phyloP scores from a whole-genome alignment of 1,139 yeast species.

The Nakaseomyces kungkrabaensis region DNA sequence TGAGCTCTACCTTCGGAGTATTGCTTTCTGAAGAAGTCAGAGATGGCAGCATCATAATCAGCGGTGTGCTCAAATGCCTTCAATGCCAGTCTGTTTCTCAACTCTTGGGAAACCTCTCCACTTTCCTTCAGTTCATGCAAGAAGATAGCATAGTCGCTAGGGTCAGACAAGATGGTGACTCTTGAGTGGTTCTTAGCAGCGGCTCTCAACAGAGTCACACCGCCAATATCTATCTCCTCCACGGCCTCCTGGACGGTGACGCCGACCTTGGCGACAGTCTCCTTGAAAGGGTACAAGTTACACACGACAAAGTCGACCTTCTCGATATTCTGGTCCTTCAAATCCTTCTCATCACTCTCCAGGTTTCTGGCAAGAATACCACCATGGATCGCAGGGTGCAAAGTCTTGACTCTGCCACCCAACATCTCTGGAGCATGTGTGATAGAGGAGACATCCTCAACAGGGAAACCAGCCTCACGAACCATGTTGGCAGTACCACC shows the following conservation, averaged over 20 bases:
- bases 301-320: conserved; percentile 96
- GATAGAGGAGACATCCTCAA: conserved; percentile 86
- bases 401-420: conserved; percentile 95
- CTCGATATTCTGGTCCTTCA: conserved; percentile 78
- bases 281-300: conserved; percentile 95
- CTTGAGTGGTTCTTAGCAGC: conserved; percentile 98
- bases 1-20: conserved; percentile 85
- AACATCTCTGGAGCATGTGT: conserved; percentile 99
- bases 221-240: conserved; percentile 97
- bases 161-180: conserved; percentile 91
- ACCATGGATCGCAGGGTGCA: conserved; percentile 98
- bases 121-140: conserved; percentile 56
- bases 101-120: conserved; percentile 62
- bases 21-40: conserved; percentile 95
- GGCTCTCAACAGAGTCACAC: conserved; percentile 92
- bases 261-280: conserved; percentile 88
- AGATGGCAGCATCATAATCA: conserved; percentile 88
- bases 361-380: conserved; percentile 93
- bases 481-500: conserved; percentile 95
- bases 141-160: conserved; percentile 80
- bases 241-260: conserved; percentile 97
- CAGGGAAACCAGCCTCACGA: conserved; percentile 97
- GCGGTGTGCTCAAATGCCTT: conserved; percentile 99
- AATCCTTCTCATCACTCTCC: conserved; percentile 81
- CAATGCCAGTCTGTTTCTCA: conserved; percentile 78